Evolutionary conservation across 352 stramenopile genomes (phyloP), one percentile per base, ranked within the genome.

Genomic region (Phytophthora sp.): DNA sequence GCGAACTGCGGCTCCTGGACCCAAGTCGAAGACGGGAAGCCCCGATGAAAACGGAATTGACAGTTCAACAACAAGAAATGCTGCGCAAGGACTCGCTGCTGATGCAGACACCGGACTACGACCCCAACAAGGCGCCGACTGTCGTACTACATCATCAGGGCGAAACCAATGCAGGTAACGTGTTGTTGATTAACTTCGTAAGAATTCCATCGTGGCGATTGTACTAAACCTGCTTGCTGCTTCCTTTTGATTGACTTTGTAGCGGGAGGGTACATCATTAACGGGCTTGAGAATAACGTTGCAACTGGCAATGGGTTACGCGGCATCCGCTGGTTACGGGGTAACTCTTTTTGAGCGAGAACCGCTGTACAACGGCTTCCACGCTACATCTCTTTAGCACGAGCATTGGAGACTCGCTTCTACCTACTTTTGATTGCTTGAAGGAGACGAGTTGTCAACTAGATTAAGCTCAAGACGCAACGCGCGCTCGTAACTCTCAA

Each of bases 261-360:
- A 82, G 80, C 78, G 23, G 79, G 74, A 4, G 83, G 82, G 8
- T 93, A 91, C 63, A 93, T 94, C 44, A 94, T 94, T 67, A 93
- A 94, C 47, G 82, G 86, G 24, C 71, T 93, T 18, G 86, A 93
- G 61, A 94, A 89, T 60, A 93, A 94, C 54, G 84, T 94, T 35
- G 86, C 86, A 18, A 80, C 84, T 2, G 86, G 86, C 12, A 94
- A 93, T 45, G 84, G 86, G 1, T 68, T 94, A 31, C 80, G 86
- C 7, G 86, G 86, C 41, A 94, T 94, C 36, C 79, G 86, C 27
- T 94, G 86, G 86, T 70, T 94, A 27, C 77, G 84, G 30, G 82
- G 83, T 27, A 94, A 94, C 62, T 86, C 82, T n/a, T 77, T 90
- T 57, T 91, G 67, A 75, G 20, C 33, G 7, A 21, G 24, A 31